phyloP scores from a whole-genome alignment of 1,284 basidiomycete genomes.

The Prillingera fragicola region DNA sequence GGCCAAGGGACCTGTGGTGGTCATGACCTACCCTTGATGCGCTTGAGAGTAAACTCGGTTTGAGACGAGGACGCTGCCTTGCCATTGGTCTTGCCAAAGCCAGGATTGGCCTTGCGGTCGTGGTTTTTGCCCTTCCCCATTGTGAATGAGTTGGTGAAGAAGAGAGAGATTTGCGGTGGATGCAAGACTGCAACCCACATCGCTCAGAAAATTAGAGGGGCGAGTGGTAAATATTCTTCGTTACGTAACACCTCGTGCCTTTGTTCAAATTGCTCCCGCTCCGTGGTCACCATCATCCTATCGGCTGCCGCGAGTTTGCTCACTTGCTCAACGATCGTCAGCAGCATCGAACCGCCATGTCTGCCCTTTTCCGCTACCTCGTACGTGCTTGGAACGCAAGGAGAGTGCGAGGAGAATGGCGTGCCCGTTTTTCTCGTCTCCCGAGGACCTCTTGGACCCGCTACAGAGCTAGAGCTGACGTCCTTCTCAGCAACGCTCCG shows the following conservation, averaged over 20 bases:
- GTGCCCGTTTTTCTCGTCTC: not conserved
- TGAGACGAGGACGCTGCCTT: constrained; percentile 26
- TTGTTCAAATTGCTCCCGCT: too few species aligned
- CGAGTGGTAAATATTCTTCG: not conserved
- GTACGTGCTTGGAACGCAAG: not conserved
- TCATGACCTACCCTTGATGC: constrained; percentile 57
- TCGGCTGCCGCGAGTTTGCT: not conserved
- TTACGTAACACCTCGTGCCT: constrained; percentile 11
- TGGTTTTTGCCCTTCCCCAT: constrained; percentile 50
- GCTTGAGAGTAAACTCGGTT: constrained; percentile 53
- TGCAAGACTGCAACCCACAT: too few species aligned
- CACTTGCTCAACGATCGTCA: too few species aligned
- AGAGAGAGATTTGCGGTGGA: too few species aligned
- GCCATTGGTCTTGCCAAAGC: constrained; percentile 38
- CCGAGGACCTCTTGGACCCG: too few species aligned
- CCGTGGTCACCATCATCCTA: not conserved
- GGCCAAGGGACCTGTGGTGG: not conserved
- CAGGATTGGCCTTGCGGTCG: constrained; percentile 36
- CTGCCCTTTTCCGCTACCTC: not conserved
- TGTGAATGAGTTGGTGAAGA: constrained; percentile 7
- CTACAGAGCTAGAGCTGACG: too few species aligned
- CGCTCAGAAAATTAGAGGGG: too few species aligned
- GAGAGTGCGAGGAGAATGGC: not conserved
- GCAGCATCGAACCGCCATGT: constrained; percentile 2
- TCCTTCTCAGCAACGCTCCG: constrained; percentile 65